Conservation (phyloP, 257 asterid genomes). For the Euphrasia confusa region DNA sequence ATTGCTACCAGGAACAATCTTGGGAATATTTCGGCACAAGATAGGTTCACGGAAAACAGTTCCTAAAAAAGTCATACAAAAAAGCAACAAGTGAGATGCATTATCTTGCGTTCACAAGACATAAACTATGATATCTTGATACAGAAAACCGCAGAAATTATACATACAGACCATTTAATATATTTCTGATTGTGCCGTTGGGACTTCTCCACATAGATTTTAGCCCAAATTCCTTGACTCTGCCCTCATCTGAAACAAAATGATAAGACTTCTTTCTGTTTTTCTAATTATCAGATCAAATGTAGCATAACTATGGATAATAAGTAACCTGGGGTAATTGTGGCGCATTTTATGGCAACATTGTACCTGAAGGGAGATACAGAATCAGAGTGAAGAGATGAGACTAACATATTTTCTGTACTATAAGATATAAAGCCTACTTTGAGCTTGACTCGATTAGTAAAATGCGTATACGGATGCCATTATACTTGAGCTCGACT, state of each 20-base stretch:
- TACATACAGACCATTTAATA: slow-evolving; percentile 52
- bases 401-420: background rate
- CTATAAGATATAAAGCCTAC: no score
- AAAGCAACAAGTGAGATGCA: slow-evolving; percentile 12
- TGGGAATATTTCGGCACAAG: slow-evolving; percentile 64
- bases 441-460: background rate
- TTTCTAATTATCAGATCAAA: slow-evolving; percentile 1
- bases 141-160: background rate
- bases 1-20: slow-evolving; percentile 63
- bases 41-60: slow-evolving; percentile 89
- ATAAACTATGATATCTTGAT: slow-evolving; percentile 15
- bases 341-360: slow-evolving; percentile 85
- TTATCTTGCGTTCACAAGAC: slow-evolving; percentile 1
- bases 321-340: slow-evolving; percentile 75
- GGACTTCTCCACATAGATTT: slow-evolving; percentile 85
- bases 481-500: background rate
- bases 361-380: slow-evolving; percentile 50
- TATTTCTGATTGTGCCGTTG: slow-evolving; percentile 85
- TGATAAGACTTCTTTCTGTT: slow-evolving; percentile 1
- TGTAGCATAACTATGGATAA: slow-evolving; percentile 13
- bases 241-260: slow-evolving; percentile 58
- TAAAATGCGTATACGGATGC: no score
- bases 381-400: background rate
- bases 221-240: slow-evolving; percentile 76
- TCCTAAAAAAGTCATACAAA: slow-evolving; percentile 35